These are phyloP conservation scores for Collybiopsis luxurians DNA, from an alignment of 768 basidiomycete genomes.

Conservation along the genomic window DNA sequence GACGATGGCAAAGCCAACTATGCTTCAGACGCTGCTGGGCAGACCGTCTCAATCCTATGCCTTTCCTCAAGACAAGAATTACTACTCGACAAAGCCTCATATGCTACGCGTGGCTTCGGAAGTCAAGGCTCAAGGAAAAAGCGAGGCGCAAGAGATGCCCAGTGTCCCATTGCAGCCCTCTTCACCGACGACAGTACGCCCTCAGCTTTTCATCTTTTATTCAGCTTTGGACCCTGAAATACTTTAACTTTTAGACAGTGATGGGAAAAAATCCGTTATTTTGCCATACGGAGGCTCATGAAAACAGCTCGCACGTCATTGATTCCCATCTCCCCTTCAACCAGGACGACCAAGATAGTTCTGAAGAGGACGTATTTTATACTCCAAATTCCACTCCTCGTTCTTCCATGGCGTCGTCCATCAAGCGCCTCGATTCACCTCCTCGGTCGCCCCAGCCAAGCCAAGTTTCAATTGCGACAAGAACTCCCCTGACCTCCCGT, in stretches of 20 bases:
- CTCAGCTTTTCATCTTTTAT: not conserved
- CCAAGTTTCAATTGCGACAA: conserved; percentile 18
- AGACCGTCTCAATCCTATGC: conserved; percentile 64
- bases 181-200: not conserved
- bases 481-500: conserved; percentile 19
- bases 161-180: not conserved
- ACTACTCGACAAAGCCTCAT: conserved; percentile 49
- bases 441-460: conserved; percentile 20
- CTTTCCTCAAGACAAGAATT: conserved; percentile 41
- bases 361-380: conserved; percentile 54
- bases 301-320: conserved; percentile 18
- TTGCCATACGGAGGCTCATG: conserved; percentile 10
- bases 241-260: not conserved
- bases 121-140: conserved; percentile 4
- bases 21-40: conserved; percentile 60
- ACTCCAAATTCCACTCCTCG: conserved; percentile 59
- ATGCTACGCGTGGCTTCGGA: conserved; percentile 50
- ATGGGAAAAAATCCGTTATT: not conserved
- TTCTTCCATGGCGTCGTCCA: conserved; percentile 40
- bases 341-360: conserved; percentile 24
- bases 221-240: not conserved
- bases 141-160: not conserved
- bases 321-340: not conserved
- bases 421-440: conserved; percentile 20
- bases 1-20: conserved; percentile 52